Evolutionary conservation across 192 early-diverging fungal genomes (phyloP), one percentile per base, ranked within the genome.

Genomic region (Geranomyces variabilis): DNA sequence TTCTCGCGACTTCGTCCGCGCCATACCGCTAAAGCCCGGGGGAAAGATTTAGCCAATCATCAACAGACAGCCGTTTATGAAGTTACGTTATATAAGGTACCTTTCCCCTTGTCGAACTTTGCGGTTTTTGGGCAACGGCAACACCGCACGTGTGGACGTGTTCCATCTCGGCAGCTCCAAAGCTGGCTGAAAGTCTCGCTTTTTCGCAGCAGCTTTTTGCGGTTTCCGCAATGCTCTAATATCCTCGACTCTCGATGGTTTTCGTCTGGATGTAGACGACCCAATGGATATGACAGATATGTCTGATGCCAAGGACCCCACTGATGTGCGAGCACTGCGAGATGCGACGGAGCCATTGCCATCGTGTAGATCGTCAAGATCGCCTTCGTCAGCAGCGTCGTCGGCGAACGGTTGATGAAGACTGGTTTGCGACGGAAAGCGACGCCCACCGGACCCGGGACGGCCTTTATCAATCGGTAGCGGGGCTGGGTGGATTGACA

Each of bases 131-230:
- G 28, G 9, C 15, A 60, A 19, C 3, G 58, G 58, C 21, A 60
- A 17, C 4, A 60, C 29, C 58, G 58, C 58, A 4, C 58, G 58
- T 3, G 58, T 60, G 29, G 28, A 31, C 5, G 62, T 67, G 75
- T 80, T 80, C 79, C 79, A 80, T 19, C 75, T 66, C 12, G 79
- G 79, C 29, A 75, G 24, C 26, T 77, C 79, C 34, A 59, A 44
- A 28, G 67, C 22, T 28, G 57, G 34, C 53, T 70, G 43, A 5
- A 33, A 31, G 22, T 8, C 4, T 26, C 65, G 28, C 58, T 77
- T 77, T 26, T 64, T 57, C 8, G 66, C 55, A 3, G 17, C 46
- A 17, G 58, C 28, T 7, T 26, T 26, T 19, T 60, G 51, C 31
- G 58, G 58, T 29, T 60, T 60, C 29, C 58, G 22, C 28, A 60